Evolutionary conservation across 2,329 filamentous ascomycete genomes (phyloP).

Genomic region (Leptosphaerulina australis): DNA sequence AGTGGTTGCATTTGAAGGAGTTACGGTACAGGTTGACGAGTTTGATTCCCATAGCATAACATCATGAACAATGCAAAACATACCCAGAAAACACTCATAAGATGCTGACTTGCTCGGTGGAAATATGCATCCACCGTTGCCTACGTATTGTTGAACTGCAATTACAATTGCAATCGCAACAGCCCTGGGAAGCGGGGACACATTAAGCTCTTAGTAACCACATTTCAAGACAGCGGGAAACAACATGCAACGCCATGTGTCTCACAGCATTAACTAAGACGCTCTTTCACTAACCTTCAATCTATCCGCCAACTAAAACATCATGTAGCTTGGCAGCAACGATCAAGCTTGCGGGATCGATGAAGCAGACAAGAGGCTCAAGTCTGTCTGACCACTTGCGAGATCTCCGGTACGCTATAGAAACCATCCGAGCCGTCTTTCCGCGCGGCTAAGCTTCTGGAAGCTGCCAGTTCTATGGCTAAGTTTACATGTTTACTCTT

Average conservation of each 20-base stretch:
- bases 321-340: neutral
- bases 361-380: neutral
- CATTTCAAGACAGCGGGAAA: too few species aligned
- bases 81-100: neutral
- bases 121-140: neutral
- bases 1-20: conserved; percentile 32
- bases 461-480: neutral
- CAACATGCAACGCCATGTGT: too few species aligned
- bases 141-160: neutral
- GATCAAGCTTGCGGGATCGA: neutral
- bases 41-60: conserved; percentile 20
- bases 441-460: neutral
- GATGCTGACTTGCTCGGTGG: neutral
- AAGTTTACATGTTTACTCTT: neutral
- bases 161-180: neutral
- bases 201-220: too few species aligned
- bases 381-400: conserved; percentile 2
- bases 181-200: too few species aligned
- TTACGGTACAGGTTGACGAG: conserved; percentile 16
- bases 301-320: neutral
- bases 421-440: conserved; percentile 1
- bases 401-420: conserved; percentile 9
- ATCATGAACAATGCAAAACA: conserved; percentile 1
- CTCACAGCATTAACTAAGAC: too few species aligned
- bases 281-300: neutral